These are phyloP conservation scores for Bacidia gigantensis DNA, from an alignment of 495 filamentous ascomycete genomes.

Conservation along the genomic window DNA sequence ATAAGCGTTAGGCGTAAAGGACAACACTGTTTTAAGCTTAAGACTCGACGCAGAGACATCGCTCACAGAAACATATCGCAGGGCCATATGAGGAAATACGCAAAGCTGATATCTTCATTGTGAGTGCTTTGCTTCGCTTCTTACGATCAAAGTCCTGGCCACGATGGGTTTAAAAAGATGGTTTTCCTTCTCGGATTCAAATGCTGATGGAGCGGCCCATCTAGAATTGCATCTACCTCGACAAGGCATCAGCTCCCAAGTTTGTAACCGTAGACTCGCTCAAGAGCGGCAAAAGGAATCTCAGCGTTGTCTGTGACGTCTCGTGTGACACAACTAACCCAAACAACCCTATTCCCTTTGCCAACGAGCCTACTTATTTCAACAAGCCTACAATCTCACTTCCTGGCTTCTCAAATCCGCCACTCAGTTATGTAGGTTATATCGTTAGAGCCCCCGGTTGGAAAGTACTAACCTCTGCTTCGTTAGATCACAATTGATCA, in stretches of 20 bases:
- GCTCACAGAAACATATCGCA: no score
- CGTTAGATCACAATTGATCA: constrained; percentile 62
- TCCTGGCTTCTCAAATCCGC: constrained; percentile 37
- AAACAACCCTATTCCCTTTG: constrained; percentile 72
- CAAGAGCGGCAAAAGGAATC: constrained; percentile 49
- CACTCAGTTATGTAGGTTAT: constrained; percentile 52
- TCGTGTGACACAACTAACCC: constrained; percentile 38
- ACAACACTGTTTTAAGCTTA: no score
- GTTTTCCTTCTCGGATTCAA: no score
- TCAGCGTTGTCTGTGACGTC: constrained; percentile 84
- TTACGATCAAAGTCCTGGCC: no score
- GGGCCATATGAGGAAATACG: constrained; percentile 78
- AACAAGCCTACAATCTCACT: constrained; percentile 63
- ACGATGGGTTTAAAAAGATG: no score
- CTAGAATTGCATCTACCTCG: constrained; percentile 55
- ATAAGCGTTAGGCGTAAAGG: no score
- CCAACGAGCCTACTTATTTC: constrained; percentile 70
- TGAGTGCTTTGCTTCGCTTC: no score
- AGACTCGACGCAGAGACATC: no score
- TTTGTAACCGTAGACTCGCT: constrained; percentile 65
- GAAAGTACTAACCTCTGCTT: constrained; percentile 40
- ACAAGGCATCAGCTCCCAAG: constrained; percentile 43
- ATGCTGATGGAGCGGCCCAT: background rate
- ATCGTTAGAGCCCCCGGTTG: no score
- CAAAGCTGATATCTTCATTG: constrained; percentile 39